Evolutionary conservation across 352 stramenopile genomes (phyloP).

Genomic region (Phytophthora agathidicida): DNA sequence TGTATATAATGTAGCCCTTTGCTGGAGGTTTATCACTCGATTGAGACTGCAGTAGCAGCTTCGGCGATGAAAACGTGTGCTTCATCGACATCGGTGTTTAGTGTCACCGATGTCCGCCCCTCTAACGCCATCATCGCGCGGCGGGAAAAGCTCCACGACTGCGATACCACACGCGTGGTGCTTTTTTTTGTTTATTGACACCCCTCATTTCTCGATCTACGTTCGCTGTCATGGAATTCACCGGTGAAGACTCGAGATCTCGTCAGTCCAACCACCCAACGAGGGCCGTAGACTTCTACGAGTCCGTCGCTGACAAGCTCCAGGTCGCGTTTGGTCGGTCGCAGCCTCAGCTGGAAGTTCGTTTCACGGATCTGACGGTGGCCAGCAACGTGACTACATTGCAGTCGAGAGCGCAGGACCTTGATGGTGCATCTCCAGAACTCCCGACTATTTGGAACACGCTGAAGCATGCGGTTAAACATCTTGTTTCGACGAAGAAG

Average conservation of each 20-base stretch:
- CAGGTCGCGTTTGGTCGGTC: slow-evolving; percentile 17
- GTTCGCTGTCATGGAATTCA: neutral
- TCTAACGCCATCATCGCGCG: too few relatives aligned
- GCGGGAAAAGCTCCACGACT: too few relatives aligned
- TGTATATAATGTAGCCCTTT: too few relatives aligned
- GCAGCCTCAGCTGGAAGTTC: slow-evolving; percentile 38
- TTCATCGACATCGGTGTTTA: too few relatives aligned
- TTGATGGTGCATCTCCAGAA: neutral
- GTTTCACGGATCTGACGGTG: slow-evolving; percentile 20
- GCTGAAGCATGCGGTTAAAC: neutral
- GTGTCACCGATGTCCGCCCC: too few relatives aligned
- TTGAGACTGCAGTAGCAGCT: too few relatives aligned
- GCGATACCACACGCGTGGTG: too few relatives aligned
- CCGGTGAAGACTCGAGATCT: neutral
- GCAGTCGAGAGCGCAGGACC: slow-evolving; percentile 3
- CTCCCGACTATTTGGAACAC: slow-evolving; percentile 17
- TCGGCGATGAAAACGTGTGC: too few relatives aligned
- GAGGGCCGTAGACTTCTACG: slow-evolving; percentile 8
- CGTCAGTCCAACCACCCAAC: neutral
- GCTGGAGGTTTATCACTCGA: too few relatives aligned
- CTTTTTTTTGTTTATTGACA: too few relatives aligned
- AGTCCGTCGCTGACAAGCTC: slow-evolving; percentile 12
- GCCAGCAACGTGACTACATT: slow-evolving; percentile 2
- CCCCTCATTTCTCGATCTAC: too few relatives aligned
- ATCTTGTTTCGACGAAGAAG: slow-evolving; percentile 1